These are phyloP conservation scores for Dryas integrifolia DNA, from an alignment of 331 rosid genomes.

Conservation along the genomic window DNA sequence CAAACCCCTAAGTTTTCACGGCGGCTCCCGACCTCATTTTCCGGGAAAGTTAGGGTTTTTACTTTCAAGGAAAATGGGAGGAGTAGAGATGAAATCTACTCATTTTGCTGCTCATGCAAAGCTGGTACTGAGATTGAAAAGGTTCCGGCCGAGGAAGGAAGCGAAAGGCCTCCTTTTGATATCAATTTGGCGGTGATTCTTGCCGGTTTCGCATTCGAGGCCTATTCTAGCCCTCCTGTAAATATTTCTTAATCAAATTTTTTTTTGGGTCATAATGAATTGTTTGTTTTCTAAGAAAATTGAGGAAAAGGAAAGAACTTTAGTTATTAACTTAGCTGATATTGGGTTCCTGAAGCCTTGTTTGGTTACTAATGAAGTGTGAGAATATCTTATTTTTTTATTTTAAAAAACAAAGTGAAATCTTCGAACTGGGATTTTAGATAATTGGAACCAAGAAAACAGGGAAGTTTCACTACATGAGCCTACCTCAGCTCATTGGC, in stretches of 20 bases:
- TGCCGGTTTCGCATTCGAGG: slow-evolving; percentile 92
- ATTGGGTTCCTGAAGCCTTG: neutral
- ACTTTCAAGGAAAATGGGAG: slow-evolving; percentile 19
- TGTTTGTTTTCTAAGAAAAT: slow-evolving; percentile 2
- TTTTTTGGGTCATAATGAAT: neutral
- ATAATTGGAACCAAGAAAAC: no score
- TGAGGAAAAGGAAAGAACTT: neutral
- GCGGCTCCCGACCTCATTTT: slow-evolving; percentile 24
- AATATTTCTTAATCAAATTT: neutral
- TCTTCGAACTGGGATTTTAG: no score
- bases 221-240: slow-evolving; percentile 80
- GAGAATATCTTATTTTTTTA: neutral
- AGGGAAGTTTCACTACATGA: no score
- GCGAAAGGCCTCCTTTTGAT: slow-evolving; percentile 68
- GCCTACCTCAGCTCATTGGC: no score
- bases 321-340: neutral
- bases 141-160: slow-evolving; percentile 31
- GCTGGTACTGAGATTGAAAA: slow-evolving; percentile 42
- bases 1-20: slow-evolving; percentile 22
- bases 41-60: slow-evolving; percentile 35
- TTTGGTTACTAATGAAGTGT: neutral
- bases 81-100: slow-evolving; percentile 28
- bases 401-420: no score
- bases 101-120: slow-evolving; percentile 42
- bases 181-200: slow-evolving; percentile 89